A percentile compares a stretch with the other conserved stretches of the same genome.
Conservation (phyloP, 768 basidiomycete genomes). For the Psilocybe sp. region DNA sequence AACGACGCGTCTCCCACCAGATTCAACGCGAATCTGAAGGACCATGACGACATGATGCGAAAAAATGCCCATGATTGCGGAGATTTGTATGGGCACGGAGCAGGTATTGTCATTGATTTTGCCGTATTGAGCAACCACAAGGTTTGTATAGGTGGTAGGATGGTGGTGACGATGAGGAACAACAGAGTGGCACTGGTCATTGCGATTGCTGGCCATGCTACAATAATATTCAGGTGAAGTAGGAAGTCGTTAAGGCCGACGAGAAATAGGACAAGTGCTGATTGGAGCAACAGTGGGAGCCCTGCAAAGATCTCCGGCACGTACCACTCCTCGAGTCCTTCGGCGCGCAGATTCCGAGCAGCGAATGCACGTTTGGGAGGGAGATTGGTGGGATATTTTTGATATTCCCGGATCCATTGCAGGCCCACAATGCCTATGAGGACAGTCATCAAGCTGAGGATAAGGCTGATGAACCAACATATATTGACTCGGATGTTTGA, state of each 20-base stretch:
- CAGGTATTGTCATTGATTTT: background rate
- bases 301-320: conserved; percentile 22
- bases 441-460: conserved; percentile 12
- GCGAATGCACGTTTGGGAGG: conserved; percentile 8
- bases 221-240: conserved; percentile 14
- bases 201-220: conserved; percentile 17
- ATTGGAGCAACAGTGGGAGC: conserved; percentile 25
- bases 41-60: background rate
- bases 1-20: too few species aligned
- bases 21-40: too few species aligned
- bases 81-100: conserved; percentile 26
- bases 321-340: conserved; percentile 22
- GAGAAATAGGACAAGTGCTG: conserved; percentile 25
- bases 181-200: conserved; percentile 13
- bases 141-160: conserved; percentile 20
- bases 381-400: conserved; percentile 2
- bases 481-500: conserved; percentile 11
- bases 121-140: conserved; percentile 2
- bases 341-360: conserved; percentile 22
- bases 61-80: conserved; percentile 23
- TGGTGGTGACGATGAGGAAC: conserved; percentile 19
- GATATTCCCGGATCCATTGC: conserved; percentile 15
- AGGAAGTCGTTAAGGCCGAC: conserved; percentile 22
- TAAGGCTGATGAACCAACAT: conserved; percentile 14
- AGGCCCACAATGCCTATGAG: conserved; percentile 13